Base-by-base conservation (phyloP, 352 stramenopile species). In the Pythium aristosporum region DNA sequence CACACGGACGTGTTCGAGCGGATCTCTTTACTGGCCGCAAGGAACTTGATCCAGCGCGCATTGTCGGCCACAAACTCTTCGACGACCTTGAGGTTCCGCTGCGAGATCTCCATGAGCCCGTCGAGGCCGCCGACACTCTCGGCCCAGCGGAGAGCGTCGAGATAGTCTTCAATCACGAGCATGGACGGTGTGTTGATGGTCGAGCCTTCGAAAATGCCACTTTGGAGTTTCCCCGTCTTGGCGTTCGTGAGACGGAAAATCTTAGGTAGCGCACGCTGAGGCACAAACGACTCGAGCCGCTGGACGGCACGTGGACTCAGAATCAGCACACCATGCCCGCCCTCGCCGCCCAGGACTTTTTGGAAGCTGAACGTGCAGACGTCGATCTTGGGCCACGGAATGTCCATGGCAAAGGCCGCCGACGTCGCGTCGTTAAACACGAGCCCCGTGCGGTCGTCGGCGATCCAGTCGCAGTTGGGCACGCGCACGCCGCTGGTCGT, bases 151-250 rank as follows among this genome's bases (percentile, higher is more conserved):
- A 99, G 80, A 4, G 97, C 96, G 72, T 99, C 97, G 63, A 99
- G 87, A 81, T 99, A 99, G 88, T 99, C 97, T 77, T 99, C 97
- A 23, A 99, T 97, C 70, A 89, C 97, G 48, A 99, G 88, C 97
- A 99, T 99, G 21, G 96, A 99, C 34, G 98, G 98, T 57, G 98
- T 99, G 84, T 99, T 99, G 80, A 99, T 99, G 32, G 98, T 99
- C 57, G 93, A 96, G 53, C 98, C 98, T 67, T 98, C 90, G 72
- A 99, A 99, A 66, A 99, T 98, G 52, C 78, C 87, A 54, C 80
- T 80, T 56, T 94, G 76, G 21, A 99, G 65, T 68, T 96, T 95
- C 73, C 98, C 98, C 34, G 96, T 97, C 71, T 97, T 98, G 37
- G 77, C 78, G 76, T 99, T 99, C 15, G 92, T 96, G 74, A 99